Evolutionary conservation across 495 filamentous ascomycete genomes (phyloP), one percentile per base, ranked within the genome.

Genomic region (Penicillium lagena): DNA sequence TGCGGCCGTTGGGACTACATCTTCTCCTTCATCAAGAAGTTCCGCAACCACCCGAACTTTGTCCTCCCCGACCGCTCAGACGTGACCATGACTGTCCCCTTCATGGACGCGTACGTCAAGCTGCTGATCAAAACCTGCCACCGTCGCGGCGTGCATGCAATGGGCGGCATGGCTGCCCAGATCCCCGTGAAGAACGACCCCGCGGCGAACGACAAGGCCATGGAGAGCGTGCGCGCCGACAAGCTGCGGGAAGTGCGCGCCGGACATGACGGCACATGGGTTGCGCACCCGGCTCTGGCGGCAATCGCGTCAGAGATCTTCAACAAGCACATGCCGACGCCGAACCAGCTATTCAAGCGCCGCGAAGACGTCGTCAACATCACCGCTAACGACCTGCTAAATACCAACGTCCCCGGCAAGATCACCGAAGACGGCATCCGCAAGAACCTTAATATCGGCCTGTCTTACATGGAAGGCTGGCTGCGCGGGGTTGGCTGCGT

Each of bases 1-100:
- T 99, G 93, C 68, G 93, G 93, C 40, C 86, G 93, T 40, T 99
- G 93, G 93, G 93, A 99, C 63, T 99, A 99, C 77, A 97, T 99
- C 72, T 98, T 99, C 77, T 91, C 84, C 66, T 88, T 93, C 60
- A 99, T 99, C 77, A 99, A 99, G 79, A 96, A 95, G 71, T 96
- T 97, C 83, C 87, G 94, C 55, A 81, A 95, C 52, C 90, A 96
- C 74, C 73, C 86, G 49, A 81, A 83, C 62, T 99, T 96, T 63
- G 82, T 97, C 46, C 81, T 99, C 12, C 94, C 93, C 9, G 94
- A 99, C 59, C 87, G 93, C 37, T 81, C 81, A 30, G 79, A 80
- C 46, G 89, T 98, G 31, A 98, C 93, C 52, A 98, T 98, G 93
- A 96, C 90, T 22, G 88, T 95, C 0, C 93, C 93, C 2, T 98